Evolutionary conservation across 1,284 basidiomycete species (phyloP), one percentile per base, ranked within the genome.

Genomic region (Leccinum angustisporum): DNA sequence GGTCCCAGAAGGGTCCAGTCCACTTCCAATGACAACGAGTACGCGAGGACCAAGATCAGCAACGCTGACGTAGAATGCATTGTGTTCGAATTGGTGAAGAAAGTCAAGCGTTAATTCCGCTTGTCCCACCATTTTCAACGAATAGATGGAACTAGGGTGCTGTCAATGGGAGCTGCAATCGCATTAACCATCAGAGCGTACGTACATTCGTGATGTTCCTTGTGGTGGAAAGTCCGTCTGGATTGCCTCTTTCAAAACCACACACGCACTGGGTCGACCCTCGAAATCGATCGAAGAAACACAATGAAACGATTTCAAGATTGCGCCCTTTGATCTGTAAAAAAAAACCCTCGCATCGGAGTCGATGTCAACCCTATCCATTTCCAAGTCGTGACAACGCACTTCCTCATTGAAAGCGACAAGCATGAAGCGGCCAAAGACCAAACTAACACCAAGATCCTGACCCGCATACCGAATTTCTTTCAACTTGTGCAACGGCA

Each of bases 41-140:
- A 62, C 43, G 21, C 67, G 60, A 11, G 69, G 67, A 52, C 69
- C 69, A 50, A 68, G 55, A n/a, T 55, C 11, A 36, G 69, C 56
- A 5, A 5, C 7, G 51, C 11, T 48, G 11, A 13, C 11, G 6
- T 48, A 13, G 13, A 65, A 63, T n/a, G 1, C 8, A 5, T 5
- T 8, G 2, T 55, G 30, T 18, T 68, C 51, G 16, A 66, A 60
- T 10, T 60, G 65, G 25, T 63, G 46, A 40, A 68, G 54, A 36
- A 36, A 36, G 36, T 36, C 36, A 14, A 36, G 36, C 36, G 14
- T 36, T 14, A 36, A 7, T 36, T 61, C 46, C 8, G 57, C 59
- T 36, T 27, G 53, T 2, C 48, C 43, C 21, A 2, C 25, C n/a
- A 62, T 33, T 3, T 66, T 50, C 14, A 68, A 46, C 14, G 9